Base-by-base conservation (phyloP, 345 rosid genomes). In the Sonneratia caseolaris region DNA sequence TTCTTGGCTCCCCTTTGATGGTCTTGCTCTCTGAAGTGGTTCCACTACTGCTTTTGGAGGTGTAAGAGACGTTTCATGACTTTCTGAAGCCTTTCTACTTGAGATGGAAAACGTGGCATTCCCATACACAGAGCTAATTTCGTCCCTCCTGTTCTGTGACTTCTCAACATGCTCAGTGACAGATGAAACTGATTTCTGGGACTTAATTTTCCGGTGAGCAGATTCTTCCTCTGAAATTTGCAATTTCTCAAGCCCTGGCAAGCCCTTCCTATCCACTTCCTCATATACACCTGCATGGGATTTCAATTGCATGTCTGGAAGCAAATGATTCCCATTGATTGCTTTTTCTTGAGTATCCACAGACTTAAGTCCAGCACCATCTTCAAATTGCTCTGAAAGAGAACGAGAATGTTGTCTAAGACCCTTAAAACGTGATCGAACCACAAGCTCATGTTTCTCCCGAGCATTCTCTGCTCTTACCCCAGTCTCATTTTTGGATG, bases 1-100 rank as follows among this genome's bases (percentile, higher is more conserved):
- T 71, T 87, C 99, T 82, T 86, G 97, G 83, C 86, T 92, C 75
- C 97, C 99, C 83, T 89, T 92, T 42, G 87, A 79, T 74, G 85
- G 92, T 79, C 96, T 83, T 40, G 65, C 82, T 83, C 90, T 90
- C 75, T 86, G 97, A 83, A 79, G 83, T 82, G 85, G 92, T 77
- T 89, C 97, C 57, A 74, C 76, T 15, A 42, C 64, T 71, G 75
- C 74, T 53, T 75, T 37, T 64, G 74, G 76, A 42, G 68, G 71
- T 48, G 76, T 51, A 66, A 74, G 72, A 76, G 75, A 74, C 53
- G 71, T 82, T 70, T 84, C 90, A 78, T 73, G 82, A 81, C 73
- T 71, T 72, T 85, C 86, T 38, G 77, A 71, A 72, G 72, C 79
- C 78, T 71, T 81, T 67, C 81, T 85, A 69, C 74, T 71, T n/a